phyloP scores from a whole-genome alignment of 176 grass and related monocot species.

The Secale cereale region DNA sequence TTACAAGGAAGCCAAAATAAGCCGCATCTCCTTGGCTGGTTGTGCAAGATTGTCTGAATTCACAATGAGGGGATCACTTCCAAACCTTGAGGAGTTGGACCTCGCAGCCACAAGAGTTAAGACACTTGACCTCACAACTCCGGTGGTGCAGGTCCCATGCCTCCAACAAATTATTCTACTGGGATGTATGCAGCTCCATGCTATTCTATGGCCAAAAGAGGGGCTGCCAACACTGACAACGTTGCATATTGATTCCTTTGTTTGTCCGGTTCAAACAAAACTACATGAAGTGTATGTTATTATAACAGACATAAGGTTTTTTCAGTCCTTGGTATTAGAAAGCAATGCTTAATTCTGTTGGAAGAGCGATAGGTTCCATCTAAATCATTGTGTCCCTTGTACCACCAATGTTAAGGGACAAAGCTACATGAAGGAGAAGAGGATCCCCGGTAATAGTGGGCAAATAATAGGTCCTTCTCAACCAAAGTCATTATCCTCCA shows the following conservation, averaged over 20 bases:
- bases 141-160: accelerated
- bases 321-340: background rate
- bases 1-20: background rate
- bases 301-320: too few relatives aligned
- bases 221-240: too few relatives aligned
- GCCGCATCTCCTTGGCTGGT: background rate
- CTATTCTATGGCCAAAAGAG: background rate
- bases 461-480: too few relatives aligned
- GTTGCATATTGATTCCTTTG: background rate
- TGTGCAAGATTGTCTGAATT: background rate
- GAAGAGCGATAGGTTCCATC: background rate
- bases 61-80: background rate
- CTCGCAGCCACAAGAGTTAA: background rate
- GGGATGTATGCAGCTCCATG: background rate
- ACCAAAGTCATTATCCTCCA: too few relatives aligned
- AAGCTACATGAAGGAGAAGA: background rate
- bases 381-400: background rate
- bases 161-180: background rate
- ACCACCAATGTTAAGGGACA: background rate
- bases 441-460: background rate
- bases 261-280: accelerated
- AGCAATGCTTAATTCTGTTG: accelerated
- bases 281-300: background rate
- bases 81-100: background rate
- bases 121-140: background rate